phyloP scores from a whole-genome alignment of 2,329 filamentous ascomycete species.

The Sarocladium brachiariae region DNA sequence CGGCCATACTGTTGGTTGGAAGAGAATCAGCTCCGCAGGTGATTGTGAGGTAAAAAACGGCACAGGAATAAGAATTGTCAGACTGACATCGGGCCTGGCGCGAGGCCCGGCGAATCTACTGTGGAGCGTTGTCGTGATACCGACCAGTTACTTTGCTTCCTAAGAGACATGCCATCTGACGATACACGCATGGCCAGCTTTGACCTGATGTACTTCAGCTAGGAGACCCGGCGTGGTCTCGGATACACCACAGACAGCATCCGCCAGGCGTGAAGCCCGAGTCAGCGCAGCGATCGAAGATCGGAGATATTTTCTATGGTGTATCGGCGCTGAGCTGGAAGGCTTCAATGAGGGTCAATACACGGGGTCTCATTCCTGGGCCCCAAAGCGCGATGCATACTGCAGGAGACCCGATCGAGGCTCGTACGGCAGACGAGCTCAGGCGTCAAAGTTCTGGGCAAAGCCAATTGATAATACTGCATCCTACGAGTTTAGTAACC shows the following conservation, averaged over 20 bases:
- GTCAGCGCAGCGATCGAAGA: not conserved
- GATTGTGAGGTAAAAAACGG: too few species aligned
- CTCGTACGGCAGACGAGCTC: not conserved
- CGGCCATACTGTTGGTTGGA: not conserved
- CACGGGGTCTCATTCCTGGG: constrained; percentile 7
- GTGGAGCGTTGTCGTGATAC: not conserved
- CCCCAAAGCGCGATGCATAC: not conserved
- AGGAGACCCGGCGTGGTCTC: not conserved
- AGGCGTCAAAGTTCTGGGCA: too few species aligned
- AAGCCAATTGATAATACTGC: too few species aligned
- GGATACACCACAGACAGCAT: not conserved
- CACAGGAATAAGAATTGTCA: not conserved
- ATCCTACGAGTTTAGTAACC: too few species aligned
- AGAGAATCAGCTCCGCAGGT: too few species aligned
- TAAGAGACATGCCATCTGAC: constrained; percentile 8
- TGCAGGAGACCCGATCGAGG: not conserved
- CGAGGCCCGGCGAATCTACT: not conserved
- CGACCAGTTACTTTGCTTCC: not conserved
- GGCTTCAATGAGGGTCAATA: not conserved
- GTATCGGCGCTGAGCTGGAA: not conserved
- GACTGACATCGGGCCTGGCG: constrained; percentile 2
- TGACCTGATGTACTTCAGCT: not conserved
- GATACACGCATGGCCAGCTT: not conserved
- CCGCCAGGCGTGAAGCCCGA: not conserved
- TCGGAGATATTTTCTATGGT: not conserved